Evolutionary conservation across 345 rosid genomes (phyloP).

Genomic region (Salix koriyanagi): DNA sequence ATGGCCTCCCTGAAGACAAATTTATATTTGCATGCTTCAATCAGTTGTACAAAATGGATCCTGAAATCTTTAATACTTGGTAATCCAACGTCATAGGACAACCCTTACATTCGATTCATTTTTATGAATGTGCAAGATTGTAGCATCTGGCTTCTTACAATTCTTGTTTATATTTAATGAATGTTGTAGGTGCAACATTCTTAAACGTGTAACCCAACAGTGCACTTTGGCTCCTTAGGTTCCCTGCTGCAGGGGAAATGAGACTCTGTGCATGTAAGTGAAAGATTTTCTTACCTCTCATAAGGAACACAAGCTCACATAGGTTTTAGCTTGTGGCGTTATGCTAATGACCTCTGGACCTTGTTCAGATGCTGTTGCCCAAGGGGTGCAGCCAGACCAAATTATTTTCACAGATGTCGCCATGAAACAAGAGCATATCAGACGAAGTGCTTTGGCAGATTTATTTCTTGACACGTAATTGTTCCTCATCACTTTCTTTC

Average conservation of each 20-base stretch:
- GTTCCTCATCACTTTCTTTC: not conserved
- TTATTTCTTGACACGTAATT: slow-evolving; percentile 86
- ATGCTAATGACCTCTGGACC: not conserved
- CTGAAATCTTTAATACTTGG: slow-evolving; percentile 90
- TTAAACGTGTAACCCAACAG: slow-evolving; percentile 85
- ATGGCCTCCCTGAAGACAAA: slow-evolving; percentile 93
- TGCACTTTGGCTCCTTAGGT: slow-evolving; percentile 97
- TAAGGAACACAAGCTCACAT: not conserved
- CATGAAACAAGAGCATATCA: slow-evolving; percentile 90
- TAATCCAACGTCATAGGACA: slow-evolving; percentile 17
- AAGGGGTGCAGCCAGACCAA: slow-evolving; percentile 86
- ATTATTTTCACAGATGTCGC: slow-evolving; percentile 98
- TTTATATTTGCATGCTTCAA: slow-evolving; percentile 98
- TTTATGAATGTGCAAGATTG: not conserved
- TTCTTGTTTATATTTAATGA: not conserved
- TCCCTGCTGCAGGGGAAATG: slow-evolving; percentile 98
- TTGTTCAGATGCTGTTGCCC: slow-evolving; percentile 73
- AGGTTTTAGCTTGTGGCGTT: not conserved
- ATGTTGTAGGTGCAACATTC: slow-evolving; percentile 82
- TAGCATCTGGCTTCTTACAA: not conserved
- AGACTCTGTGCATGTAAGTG: slow-evolving; percentile 79
- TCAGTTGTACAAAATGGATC: slow-evolving; percentile 99
- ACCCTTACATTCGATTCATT: not conserved
- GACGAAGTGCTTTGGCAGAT: slow-evolving; percentile 96
- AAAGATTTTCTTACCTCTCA: not conserved